Percentiles rank a stretch among this genome's conserved stretches.
Conservation (phyloP, 192 early-diverging fungal genomes). For the Spizellomyces punctatus region DNA sequence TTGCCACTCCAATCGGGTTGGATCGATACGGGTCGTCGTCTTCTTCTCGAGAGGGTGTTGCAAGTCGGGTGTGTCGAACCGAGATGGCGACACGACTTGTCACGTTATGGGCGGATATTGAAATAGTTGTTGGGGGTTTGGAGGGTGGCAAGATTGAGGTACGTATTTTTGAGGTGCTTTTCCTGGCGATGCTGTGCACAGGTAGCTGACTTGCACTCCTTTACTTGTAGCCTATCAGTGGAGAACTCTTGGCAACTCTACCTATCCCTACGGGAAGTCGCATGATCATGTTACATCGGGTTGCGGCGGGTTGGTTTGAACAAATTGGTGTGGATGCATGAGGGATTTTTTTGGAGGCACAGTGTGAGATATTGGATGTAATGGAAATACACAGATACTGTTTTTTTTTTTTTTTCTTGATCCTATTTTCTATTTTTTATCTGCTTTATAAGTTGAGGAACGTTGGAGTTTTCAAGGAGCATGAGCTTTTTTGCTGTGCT, state of each 20-base stretch:
- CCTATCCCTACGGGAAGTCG: background rate
- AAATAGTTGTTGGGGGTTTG: constrained; percentile 2
- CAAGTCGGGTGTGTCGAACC: constrained; percentile 2
- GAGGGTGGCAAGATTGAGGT: background rate
- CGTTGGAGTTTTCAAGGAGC: no score
- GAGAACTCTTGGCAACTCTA: background rate
- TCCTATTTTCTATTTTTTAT: background rate
- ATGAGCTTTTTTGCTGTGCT: no score
- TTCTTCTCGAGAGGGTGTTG: background rate
- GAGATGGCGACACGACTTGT: constrained; percentile 19
- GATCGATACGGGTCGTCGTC: background rate
- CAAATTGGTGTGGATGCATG: background rate
- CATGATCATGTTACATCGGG: background rate
- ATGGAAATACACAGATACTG: background rate
- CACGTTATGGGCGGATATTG: constrained; percentile 1
- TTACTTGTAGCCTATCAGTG: background rate
- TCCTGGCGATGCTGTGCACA: background rate
- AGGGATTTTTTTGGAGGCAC: background rate
- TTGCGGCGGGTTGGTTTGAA: background rate
- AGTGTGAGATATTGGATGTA: background rate
- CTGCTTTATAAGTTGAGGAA: background rate
- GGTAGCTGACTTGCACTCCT: background rate
- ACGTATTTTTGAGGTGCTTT: background rate
- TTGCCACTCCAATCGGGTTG: background rate
- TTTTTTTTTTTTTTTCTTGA: background rate